These are phyloP conservation scores for Ricinus communis DNA, from an alignment of 345 rosid genomes.

Conservation along the genomic window DNA sequence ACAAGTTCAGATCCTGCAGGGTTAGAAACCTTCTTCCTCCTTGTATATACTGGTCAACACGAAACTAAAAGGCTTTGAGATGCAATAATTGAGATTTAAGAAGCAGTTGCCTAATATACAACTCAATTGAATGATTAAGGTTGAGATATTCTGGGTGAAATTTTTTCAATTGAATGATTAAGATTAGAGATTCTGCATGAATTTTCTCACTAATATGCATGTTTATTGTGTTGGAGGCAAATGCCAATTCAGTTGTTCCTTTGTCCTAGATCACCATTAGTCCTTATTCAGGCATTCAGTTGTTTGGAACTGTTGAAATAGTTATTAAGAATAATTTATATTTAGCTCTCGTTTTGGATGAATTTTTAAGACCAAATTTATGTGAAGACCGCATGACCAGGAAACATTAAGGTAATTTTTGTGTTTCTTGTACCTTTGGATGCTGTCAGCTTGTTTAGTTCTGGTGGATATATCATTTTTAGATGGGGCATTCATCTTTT, in stretches of 20 bases:
- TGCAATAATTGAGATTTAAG: not conserved
- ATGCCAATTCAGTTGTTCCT: no score
- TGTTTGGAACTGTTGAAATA: not conserved
- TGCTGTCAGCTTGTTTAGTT: not conserved
- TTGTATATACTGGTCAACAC: not conserved
- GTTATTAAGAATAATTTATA: not conserved
- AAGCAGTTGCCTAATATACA: not conserved
- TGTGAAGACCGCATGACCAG: not conserved
- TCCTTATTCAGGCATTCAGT: not conserved
- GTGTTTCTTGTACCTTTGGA: not conserved
- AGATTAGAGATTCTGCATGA: no score
- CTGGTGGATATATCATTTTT: not conserved
- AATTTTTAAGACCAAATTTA: conserved; percentile 3
- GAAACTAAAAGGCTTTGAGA: not conserved
- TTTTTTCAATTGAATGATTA: not conserved
- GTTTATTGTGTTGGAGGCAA: no score
- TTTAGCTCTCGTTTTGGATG: not conserved
- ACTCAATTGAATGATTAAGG: not conserved
- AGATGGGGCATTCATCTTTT: not conserved
- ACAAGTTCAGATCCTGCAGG: not conserved
- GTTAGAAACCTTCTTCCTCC: not conserved
- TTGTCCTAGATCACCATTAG: not conserved
- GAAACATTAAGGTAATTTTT: not conserved
- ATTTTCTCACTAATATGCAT: no score
- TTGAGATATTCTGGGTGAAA: not conserved